Evolutionary conservation across 345 rosid species (phyloP).

Genomic region (Bruguiera sexangula): DNA sequence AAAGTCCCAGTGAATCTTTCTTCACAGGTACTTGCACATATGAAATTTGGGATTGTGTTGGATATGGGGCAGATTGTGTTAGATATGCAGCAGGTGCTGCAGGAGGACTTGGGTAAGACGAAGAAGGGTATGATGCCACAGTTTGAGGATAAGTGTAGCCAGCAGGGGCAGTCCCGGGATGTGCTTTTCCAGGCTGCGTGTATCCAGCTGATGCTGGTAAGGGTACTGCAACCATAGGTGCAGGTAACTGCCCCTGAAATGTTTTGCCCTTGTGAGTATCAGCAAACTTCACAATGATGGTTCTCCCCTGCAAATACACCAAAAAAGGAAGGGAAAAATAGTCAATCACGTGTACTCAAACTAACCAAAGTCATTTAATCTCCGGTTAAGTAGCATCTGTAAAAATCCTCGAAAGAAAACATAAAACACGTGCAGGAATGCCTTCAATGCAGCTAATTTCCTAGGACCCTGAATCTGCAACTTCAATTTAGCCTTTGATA

Average conservation of each 20-base stretch:
- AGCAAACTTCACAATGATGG: conserved; percentile 52
- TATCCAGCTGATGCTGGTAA: conserved; percentile 41
- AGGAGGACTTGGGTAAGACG: conserved; percentile 42
- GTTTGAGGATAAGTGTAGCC: conserved; percentile 48
- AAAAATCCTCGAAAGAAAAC: too few species aligned
- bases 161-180: conserved; percentile 24
- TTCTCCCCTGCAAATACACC: conserved; percentile 40
- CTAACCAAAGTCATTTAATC: neutral
- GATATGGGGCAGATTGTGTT: conserved; percentile 36
- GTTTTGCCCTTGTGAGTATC: conserved; percentile 51
- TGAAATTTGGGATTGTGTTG: conserved; percentile 34
- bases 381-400: too few species aligned
- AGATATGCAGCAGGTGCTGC: conserved; percentile 37
- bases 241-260: conserved; percentile 31
- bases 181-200: conserved; percentile 45
- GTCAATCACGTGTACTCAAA: neutral
- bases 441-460: neutral
- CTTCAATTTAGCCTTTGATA: neutral
- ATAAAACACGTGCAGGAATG: neutral
- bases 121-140: conserved; percentile 33
- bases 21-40: conserved; percentile 27
- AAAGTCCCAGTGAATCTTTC: conserved; percentile 41
- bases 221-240: conserved; percentile 34
- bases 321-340: neutral
- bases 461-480: neutral